Evolutionary conservation across 2,329 filamentous ascomycete species (phyloP), one percentile per base, ranked within the genome.

Genomic region (Aspergillus puulaauensis): DNA sequence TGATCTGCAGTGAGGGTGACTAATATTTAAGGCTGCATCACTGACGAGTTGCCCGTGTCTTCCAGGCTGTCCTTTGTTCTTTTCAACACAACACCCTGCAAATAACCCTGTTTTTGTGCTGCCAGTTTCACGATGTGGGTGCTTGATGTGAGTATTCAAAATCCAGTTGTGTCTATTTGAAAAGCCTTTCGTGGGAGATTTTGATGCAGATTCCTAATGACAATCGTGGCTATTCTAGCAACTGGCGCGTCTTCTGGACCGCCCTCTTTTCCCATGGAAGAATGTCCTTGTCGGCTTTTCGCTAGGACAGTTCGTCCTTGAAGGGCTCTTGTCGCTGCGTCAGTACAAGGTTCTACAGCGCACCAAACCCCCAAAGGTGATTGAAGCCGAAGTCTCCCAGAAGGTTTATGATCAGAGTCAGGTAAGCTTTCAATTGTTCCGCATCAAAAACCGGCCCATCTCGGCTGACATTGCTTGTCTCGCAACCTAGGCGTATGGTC

Each of bases 251-350:
- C 87, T 90, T 76, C 88, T 98, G 69, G 95, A 99, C 81, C 87
- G 90, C 71, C 93, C 93, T 58, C 82, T 90, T 71, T 96, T 98
- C 80, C 93, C 95, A 55, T 99, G 95, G 95, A 99, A 97, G 86
- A 90, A 87, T 74, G 86, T 99, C 68, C 93, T 99, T 69, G 85
- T 98, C 67, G 90, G 92, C 69, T 99, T 99, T 80, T 96, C 92
- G 31, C 75, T 98, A 68, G 91, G 90, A 61, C 91, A 99, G 74
- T 98, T 91, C 75, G 79, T 91, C 54, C 88, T 99, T 71, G 95
- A 99, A 76, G 87, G 91, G 45, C 90, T 93, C 78, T 86, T 99
- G 53, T 91, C 91, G 24, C 80, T 91, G 66, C 91, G 95, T 57
- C 95, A 99, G 76, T 98, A 97, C 75, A 86, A 87, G 65, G 86